phyloP scores from a whole-genome alignment of 73 alveolate genomes.

The Tetrahymena thermophila region DNA sequence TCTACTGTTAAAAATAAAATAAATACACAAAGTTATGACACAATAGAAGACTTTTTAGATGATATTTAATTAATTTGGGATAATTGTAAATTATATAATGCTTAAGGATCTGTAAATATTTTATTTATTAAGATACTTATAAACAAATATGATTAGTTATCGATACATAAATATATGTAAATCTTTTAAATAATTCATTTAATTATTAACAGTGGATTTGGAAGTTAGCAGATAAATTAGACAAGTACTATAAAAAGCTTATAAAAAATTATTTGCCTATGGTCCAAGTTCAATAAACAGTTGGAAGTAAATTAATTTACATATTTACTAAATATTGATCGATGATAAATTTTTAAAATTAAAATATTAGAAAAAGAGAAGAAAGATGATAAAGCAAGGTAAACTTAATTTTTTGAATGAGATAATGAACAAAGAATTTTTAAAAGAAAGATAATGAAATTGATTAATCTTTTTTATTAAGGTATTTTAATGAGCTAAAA shows the following conservation, averaged over 20 bases:
- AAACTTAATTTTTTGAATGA: neutral
- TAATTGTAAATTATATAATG: slow-evolving; percentile 56
- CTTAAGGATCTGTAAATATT: slow-evolving; percentile 12
- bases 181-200: neutral
- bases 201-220: neutral
- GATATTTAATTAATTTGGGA: slow-evolving; percentile 58
- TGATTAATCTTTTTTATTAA: neutral
- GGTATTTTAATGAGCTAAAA: neutral
- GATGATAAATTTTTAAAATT: neutral
- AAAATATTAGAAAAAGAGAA: neutral
- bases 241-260: neutral
- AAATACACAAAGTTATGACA: slow-evolving; percentile 23
- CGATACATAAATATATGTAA: no score
- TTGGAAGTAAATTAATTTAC: neutral
- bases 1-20: slow-evolving; percentile 44
- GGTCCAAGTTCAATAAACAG: neutral
- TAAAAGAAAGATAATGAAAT: no score
- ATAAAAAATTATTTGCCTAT: neutral
- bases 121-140: neutral
- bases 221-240: neutral
- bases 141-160: no score
- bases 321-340: neutral
- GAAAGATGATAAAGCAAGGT: neutral
- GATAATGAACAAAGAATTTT: neutral
- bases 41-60: slow-evolving; percentile 37